Base-by-base conservation (phyloP, 225 moss, liverwort and hornwort species). In the Marchantia polymorpha region DNA sequence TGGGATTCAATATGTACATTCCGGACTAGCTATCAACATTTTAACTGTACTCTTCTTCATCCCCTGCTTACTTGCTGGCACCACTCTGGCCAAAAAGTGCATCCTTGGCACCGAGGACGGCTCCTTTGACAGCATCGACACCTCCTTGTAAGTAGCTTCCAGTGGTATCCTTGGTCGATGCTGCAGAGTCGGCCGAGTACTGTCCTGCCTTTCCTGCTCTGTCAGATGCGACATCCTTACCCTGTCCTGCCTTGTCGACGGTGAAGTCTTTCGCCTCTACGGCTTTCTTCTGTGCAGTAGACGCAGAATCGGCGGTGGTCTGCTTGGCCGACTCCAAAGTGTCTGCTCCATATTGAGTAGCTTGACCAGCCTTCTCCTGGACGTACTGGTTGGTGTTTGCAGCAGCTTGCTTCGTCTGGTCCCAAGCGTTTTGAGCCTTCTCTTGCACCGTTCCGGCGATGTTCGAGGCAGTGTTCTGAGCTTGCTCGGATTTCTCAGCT, bases 371-470 rank as follows among this genome's bases (percentile, higher is more conserved):
- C 20, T 74, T 74, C 1, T 74, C 74, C 27, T 74, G 74, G 2
- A 74, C 55, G 14, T 54, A 74, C 19, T 56, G 55, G 29, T 8
- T 56, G 26, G 74, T 55, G 6, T 74, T 29, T 13, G 74, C 74
- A 30, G 74, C 23, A 0, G 52, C 52, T 14, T 67, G 39, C 80
- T 81, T 86, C 25, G 83, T 52, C 13, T 86, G 82, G 0, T 86
- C 83, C 83, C 83, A 75, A 17, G 52, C 50, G 0, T 79, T 76
- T 0, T 23, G 12, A 0, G 80, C 60, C 66, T 82, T 77, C 72
- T 64, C 31, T 53, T 85, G 85, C 5, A 79, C 68, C 0, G 80
- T 25, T 7, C 73, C 77, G 0, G 76, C 22, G 12, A 53, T 29
- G 2, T 30, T 54, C 0, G 74, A 16, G 55, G 74, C 56, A 12